Evolutionary conservation across 352 stramenopile genomes (phyloP).

Genomic region (Blastocystis sp.): DNA sequence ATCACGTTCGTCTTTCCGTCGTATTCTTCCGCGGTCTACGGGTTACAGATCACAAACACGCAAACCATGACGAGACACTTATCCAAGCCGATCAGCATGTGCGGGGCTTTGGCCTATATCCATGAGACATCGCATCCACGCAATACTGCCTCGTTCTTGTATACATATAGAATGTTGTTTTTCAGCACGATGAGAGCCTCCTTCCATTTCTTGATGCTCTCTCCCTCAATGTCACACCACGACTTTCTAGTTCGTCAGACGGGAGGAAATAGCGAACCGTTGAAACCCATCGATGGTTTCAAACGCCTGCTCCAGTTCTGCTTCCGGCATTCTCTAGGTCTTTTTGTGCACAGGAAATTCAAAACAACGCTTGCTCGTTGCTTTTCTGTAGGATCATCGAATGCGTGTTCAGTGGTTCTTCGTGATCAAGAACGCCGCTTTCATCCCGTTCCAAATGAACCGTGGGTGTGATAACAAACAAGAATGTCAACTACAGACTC

Average conservation of each 20-base stretch:
- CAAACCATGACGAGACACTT: slow-evolving; percentile 68
- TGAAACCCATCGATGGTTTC: slow-evolving; percentile 52
- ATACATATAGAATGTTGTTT: slow-evolving; percentile 52
- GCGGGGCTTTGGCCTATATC: slow-evolving; percentile 46
- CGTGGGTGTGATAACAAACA: slow-evolving; percentile 53
- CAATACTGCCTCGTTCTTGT: slow-evolving; percentile 58
- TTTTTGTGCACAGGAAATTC: not conserved
- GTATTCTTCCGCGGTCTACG: slow-evolving; percentile 28
- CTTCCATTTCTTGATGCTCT: slow-evolving; percentile 71
- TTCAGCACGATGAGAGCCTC: slow-evolving; percentile 54
- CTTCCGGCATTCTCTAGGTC: slow-evolving; percentile 44
- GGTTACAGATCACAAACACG: not conserved
- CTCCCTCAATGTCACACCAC: slow-evolving; percentile 51
- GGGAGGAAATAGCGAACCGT: not conserved
- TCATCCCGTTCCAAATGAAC: too few species aligned
- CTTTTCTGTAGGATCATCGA: not conserved
- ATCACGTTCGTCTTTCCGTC: slow-evolving; percentile 53
- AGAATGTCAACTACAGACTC: not conserved
- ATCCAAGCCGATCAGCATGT: slow-evolving; percentile 45
- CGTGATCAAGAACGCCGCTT: slow-evolving; percentile 24
- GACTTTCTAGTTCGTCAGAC: not conserved
- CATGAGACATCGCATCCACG: not conserved
- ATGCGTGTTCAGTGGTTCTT: not conserved
- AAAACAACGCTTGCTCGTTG: not conserved
- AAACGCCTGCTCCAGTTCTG: slow-evolving; percentile 44